Percentiles rank a stretch among this genome's conserved stretches.
Evolutionary conservation across 169 alveolate genomes (phyloP).

Genomic region (Theileria sp.): DNA sequence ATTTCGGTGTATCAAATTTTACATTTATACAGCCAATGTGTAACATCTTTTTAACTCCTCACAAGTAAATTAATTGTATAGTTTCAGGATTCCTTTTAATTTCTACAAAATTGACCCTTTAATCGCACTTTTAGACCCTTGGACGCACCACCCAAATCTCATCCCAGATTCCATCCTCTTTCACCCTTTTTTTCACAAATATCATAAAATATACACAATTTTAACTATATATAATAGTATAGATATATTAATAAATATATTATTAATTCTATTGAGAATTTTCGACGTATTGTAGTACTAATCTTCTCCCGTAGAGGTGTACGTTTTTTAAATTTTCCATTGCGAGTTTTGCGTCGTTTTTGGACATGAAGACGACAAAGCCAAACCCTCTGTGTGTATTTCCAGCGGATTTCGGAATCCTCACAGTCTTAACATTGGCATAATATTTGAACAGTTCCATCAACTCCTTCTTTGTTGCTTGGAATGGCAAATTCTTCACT

Average conservation of each 20-base stretch:
- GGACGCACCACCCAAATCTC: neutral
- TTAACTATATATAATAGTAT: no score
- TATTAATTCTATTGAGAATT: neutral
- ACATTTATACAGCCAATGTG: neutral
- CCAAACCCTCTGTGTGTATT: conserved; percentile 91
- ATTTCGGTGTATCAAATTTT: neutral
- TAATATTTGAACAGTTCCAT: conserved; percentile 84
- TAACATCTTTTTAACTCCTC: neutral
- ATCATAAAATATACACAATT: no score
- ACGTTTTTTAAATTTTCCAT: conserved; percentile 85
- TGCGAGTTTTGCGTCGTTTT: conserved; percentile 86
- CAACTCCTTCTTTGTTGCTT: conserved; percentile 89
- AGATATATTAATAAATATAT: neutral
- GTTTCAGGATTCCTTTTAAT: neutral
- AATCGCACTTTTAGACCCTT: neutral
- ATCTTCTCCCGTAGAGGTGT: conserved; percentile 91
- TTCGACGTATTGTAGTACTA: conserved; percentile 86
- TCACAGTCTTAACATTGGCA: conserved; percentile 86
- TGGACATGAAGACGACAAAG: conserved; percentile 88
- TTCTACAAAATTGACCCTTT: neutral
- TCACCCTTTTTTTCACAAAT: neutral
- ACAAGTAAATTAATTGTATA: no score
- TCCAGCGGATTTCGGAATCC: conserved; percentile 91
- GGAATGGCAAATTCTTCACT: conserved; percentile 92
- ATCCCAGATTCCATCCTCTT: neutral